These are phyloP conservation scores for Lunularia cruciata DNA, from an alignment of 225 moss, liverwort and hornwort genomes.

Conservation along the genomic window DNA sequence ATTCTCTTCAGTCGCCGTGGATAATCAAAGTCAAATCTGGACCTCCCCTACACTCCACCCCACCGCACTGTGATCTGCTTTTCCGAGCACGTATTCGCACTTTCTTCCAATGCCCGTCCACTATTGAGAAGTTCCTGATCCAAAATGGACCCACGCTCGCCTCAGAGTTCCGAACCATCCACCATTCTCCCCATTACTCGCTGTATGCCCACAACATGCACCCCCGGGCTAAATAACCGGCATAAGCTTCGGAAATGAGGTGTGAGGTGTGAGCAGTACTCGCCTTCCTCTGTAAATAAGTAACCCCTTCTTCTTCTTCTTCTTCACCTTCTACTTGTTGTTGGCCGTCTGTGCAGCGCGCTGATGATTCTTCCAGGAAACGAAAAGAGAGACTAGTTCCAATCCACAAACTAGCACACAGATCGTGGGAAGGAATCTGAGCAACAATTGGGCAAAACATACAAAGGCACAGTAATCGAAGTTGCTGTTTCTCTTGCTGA, in stretches of 20 bases:
- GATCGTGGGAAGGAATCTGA: no score
- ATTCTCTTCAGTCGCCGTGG: not conserved
- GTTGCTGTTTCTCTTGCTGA: no score
- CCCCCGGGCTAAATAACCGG: not conserved
- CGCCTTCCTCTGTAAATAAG: not conserved
- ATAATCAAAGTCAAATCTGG: no score
- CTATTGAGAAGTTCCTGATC: not conserved
- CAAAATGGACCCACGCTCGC: not conserved
- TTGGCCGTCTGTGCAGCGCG: no score
- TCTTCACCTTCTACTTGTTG: not conserved
- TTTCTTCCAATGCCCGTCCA: not conserved
- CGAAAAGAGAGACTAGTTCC: no score
- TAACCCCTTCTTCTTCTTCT: not conserved
- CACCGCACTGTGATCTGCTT: not conserved
- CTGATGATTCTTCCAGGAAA: no score
- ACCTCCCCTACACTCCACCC: not conserved
- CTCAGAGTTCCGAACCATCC: not conserved
- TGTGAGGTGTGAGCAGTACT: not conserved
- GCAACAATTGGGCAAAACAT: no score
- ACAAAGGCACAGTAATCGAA: no score
- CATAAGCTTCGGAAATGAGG: not conserved
- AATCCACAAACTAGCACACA: no score
- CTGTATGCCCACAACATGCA: not conserved
- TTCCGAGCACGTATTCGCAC: not conserved
- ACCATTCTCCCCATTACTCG: not conserved